Evolutionary conservation across 306 rosid genomes (phyloP).

Genomic region (Parietaria judaica): DNA sequence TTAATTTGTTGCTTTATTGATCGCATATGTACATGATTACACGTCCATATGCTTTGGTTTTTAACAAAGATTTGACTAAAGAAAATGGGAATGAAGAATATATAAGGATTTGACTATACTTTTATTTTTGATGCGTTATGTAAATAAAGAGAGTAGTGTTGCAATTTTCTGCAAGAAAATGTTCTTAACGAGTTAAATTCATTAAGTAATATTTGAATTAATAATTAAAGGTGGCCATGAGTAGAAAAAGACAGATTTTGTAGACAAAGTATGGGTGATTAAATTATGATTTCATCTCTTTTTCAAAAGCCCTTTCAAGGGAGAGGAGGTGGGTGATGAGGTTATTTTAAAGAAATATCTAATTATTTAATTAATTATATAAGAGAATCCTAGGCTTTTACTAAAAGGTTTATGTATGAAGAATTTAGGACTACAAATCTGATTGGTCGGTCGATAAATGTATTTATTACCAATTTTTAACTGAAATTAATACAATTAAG

Average conservation of each 20-base stretch:
- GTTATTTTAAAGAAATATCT: slow-evolving; percentile 11
- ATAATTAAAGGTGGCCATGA: neutral
- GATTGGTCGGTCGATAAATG: slow-evolving; percentile 4
- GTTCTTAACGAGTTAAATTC: neutral
- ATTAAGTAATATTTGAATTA: too few relatives aligned
- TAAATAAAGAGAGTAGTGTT: too few relatives aligned
- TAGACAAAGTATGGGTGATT: slow-evolving; percentile 1
- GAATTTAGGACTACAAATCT: slow-evolving; percentile 15
- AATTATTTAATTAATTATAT: neutral
- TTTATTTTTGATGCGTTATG: too few relatives aligned
- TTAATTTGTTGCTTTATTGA: neutral
- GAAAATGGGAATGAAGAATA: too few relatives aligned
- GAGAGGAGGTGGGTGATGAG: neutral
- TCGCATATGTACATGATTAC: neutral
- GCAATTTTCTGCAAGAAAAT: too few relatives aligned
- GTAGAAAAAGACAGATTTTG: slow-evolving; percentile 1
- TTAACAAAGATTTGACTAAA: too few relatives aligned
- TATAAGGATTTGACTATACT: too few relatives aligned
- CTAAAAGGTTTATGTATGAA: slow-evolving; percentile 15
- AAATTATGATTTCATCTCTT: neutral
- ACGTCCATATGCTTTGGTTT: neutral
- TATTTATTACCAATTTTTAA: neutral
- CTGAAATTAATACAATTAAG: too few relatives aligned
- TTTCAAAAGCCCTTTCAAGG: slow-evolving; percentile 4
- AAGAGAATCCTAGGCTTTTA: slow-evolving; percentile 40